Base-by-base conservation (phyloP, 2,329 filamentous ascomycete species). In the Trichophyton schoenleinii region DNA sequence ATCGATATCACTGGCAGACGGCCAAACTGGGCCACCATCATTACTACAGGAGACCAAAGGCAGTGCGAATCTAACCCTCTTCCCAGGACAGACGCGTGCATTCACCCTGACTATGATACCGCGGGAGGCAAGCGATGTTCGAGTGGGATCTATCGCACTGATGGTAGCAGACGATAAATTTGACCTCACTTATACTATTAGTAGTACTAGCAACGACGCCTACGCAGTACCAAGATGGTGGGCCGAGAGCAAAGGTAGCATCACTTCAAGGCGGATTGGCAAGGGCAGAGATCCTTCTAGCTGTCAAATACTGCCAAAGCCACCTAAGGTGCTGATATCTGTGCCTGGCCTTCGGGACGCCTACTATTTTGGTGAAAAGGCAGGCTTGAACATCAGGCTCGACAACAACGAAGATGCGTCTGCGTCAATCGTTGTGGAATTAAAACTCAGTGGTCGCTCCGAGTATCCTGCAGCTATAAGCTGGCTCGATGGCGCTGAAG, bases 311-410 rank as follows among this genome's bases (percentile, higher is more conserved):
- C 80, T 91, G 60, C 92, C 94, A 1, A 88, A 95, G 66, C 94
- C 92, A 31, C 94, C 94, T 0, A 97, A 96, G 73, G 84, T 99
- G 77, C 85, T 89, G 67, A 83, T 99, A 53, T 81, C 77, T 28
- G 75, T 89, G 8, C 77, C 82, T 1, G 80, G 83, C 46, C 73
- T 86, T 6, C 78, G 81, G 61, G 80, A 83, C 11, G 86, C 91
- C 60, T 95, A 92, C 72, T 97, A 96, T 70, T 88, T 88, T 1
- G 87, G 95, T 67, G 94, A 99, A 74, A 72, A 77, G 0, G 82
- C 96, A 31, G 77, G 77, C 5, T 72, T 97, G 22, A 75, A 80
- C 0, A 78, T 97, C 44, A 82, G 87, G 49, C 76, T 96, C 2
- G 69, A 84, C 61, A 99, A 99, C 67, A 85, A 85, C 57, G 94